Conservation (phyloP, 805 yeast species). For the Spathaspora passalidarum region DNA sequence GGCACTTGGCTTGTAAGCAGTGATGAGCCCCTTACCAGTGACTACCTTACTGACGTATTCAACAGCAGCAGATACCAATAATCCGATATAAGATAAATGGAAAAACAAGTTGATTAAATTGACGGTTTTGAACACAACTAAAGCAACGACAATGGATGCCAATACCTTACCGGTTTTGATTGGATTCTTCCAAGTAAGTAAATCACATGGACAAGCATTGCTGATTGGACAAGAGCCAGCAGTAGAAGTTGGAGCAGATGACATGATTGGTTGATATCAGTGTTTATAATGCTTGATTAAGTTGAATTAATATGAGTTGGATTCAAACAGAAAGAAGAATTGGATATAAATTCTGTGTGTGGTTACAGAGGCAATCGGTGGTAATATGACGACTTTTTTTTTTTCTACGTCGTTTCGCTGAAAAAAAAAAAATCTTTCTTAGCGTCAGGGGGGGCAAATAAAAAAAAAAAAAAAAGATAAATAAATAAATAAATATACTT, state of each 20-base stretch:
- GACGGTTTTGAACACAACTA: slow-evolving; percentile 59
- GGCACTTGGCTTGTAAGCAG: slow-evolving; percentile 67
- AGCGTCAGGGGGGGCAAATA: not conserved
- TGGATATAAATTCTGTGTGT: not conserved
- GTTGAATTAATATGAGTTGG: not conserved
- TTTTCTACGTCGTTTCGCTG: not conserved
- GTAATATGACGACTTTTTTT: not conserved
- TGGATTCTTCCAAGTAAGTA: slow-evolving; percentile 78
- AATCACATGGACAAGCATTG: slow-evolving; percentile 16
- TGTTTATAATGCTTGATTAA: not conserved
- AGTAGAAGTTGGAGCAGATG: not conserved
- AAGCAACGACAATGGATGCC: slow-evolving; percentile 54
- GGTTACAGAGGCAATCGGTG: not conserved
- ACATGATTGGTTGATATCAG: not conserved
- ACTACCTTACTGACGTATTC: slow-evolving; percentile 73
- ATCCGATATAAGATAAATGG: slow-evolving; percentile 56
- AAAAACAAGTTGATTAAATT: slow-evolving; percentile 61
- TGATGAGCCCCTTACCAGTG: slow-evolving; percentile 78
- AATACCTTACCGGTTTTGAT: slow-evolving; percentile 72
- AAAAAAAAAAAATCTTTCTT: not conserved
- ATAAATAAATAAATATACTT: too few relatives aligned
- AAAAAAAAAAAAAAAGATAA: not conserved
- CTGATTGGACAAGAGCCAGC: slow-evolving; percentile 2
- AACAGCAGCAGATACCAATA: slow-evolving; percentile 59
- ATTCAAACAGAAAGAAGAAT: not conserved